Conservation (phyloP, 192 early-diverging fungal species). For the Glomus cerebriforme region DNA sequence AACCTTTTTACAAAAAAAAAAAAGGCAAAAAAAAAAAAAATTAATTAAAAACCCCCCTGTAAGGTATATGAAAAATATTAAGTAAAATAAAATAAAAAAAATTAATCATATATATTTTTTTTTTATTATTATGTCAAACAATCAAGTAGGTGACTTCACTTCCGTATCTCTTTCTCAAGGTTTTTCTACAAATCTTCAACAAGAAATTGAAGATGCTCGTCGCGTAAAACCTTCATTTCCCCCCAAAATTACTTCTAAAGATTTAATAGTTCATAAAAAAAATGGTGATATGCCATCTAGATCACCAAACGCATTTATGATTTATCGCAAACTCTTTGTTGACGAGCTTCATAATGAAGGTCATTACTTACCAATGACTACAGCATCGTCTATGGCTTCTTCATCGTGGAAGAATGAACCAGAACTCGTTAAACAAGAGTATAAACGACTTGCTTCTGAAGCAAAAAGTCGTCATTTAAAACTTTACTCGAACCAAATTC, state of each 20-base stretch:
- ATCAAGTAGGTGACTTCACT: neutral
- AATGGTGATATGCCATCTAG: slow-evolving; percentile 1
- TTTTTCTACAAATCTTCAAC: neutral
- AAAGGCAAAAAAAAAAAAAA: neutral
- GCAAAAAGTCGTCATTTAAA: slow-evolving; percentile 5
- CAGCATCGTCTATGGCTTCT: slow-evolving; percentile 14
- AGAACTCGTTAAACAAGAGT: neutral
- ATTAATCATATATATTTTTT: neutral
- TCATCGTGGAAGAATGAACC: neutral
- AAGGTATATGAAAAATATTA: neutral
- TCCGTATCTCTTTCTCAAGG: neutral
- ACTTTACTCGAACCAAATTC: neutral
- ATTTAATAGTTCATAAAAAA: slow-evolving; percentile 8
- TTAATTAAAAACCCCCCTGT: no score
- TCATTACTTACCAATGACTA: slow-evolving; percentile 3
- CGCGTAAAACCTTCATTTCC: neutral
- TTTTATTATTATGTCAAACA: neutral
- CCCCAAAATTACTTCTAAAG: neutral
- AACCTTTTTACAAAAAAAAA: neutral
- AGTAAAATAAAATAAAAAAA: neutral
- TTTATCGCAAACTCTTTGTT: neutral
- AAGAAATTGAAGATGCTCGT: neutral
- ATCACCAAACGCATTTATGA: slow-evolving; percentile 19
- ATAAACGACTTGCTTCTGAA: slow-evolving; percentile 9
- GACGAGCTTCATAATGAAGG: slow-evolving; percentile 1